Evolutionary conservation across 2,329 filamentous ascomycete species (phyloP).

Genomic region (Xylariaceae sp.): DNA sequence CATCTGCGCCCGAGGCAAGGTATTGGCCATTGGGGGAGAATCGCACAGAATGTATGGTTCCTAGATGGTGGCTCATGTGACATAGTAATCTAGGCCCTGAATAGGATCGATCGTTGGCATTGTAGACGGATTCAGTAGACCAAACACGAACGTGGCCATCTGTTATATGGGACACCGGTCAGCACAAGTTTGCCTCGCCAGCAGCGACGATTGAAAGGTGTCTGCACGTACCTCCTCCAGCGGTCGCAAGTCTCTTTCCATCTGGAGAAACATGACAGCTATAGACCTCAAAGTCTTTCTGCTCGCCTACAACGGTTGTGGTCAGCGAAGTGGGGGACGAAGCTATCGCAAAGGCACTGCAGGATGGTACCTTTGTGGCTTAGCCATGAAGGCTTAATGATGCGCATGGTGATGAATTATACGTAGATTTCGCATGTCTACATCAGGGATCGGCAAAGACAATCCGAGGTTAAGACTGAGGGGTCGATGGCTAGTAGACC

Average conservation of each 20-base stretch:
- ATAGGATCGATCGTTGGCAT: constrained; percentile 67
- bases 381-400: constrained; percentile 94
- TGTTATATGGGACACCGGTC: constrained; percentile 25
- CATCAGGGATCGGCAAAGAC: constrained; percentile 4
- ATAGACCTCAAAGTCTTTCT: constrained; percentile 98
- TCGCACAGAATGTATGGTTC: constrained; percentile 93
- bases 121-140: constrained; percentile 92
- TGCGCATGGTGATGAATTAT: constrained; percentile 56
- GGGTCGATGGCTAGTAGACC: no score
- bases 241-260: constrained; percentile 85
- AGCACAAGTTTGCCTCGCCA: background rate
- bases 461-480: no score
- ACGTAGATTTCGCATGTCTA: constrained; percentile 28
- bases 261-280: constrained; percentile 97
- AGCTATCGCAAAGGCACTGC: constrained; percentile 1
- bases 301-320: constrained; percentile 60
- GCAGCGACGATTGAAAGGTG: background rate
- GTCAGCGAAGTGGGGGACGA: constrained; percentile 10
- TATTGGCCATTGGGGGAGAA: constrained; percentile 96
- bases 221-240: constrained; percentile 70
- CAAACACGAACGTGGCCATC: constrained; percentile 97
- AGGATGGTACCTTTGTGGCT: constrained; percentile 74
- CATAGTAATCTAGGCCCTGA: constrained; percentile 86
- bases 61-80: constrained; percentile 97
- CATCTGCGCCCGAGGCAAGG: constrained; percentile 92